Base-by-base conservation (phyloP, 192 early-diverging fungal species). In the Phlyctochytrium planicorne region DNA sequence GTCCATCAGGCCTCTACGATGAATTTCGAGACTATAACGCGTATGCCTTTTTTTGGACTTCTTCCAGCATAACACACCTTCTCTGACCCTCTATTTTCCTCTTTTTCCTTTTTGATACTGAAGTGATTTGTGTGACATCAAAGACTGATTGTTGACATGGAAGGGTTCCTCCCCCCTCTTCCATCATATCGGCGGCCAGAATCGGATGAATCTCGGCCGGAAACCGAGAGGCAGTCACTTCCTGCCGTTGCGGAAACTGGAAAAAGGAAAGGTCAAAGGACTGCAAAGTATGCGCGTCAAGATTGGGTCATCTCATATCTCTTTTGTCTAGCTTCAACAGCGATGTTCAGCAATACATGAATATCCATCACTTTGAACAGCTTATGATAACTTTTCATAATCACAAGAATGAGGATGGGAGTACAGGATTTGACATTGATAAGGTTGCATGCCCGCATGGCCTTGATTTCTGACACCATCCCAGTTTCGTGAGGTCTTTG, bases 401-500 rank as follows among this genome's bases (percentile, higher is more conserved):
- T 4, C 84, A 87, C 69, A 65, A 72, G 47, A 82, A 84, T 50
- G 86, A 87, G 35, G 82, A 87, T 60, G 85, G 85, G 31, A 66
- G 59, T 20, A 66, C 71, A 4, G 86, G 86, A 20, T 87, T 87
- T 62, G 79, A 80, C 40, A 87, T 87, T 60, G 77, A 84, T 59
- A 87, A 82, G 69, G 85, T 87, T 55, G n/a, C n/a, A n/a, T n/a
- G n/a, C n/a, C 20, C 31, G 1, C 27, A 67, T 65, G 12, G 14
- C 6, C 2, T 3, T 47, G 31, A 67, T 71, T 52, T 1, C 29
- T 65, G 3, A 52, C 12, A 3, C 17, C 35, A 78, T 52, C 1
- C 1, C 50, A 87, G 86, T 88, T 88, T 74, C 79, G 84, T 17
- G 82, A 87, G 75, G 86, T 88, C 10, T 88, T 88, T 73, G 80